Base-by-base conservation (phyloP, 2,329 filamentous ascomycete genomes). In the Sporothrix curviconia region DNA sequence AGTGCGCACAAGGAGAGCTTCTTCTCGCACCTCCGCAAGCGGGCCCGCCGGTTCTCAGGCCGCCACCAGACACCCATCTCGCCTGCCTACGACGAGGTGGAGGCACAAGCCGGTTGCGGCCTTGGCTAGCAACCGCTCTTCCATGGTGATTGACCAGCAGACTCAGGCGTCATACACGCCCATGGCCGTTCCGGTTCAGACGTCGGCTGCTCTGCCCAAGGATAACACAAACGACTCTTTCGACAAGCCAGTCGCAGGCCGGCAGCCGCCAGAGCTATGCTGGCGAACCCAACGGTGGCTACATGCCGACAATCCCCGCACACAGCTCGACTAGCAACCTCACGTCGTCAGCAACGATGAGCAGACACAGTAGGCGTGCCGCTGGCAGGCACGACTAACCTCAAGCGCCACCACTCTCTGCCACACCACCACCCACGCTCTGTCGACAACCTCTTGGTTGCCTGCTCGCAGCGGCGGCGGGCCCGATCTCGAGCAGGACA, bases 21-120 rank as follows among this genome's bases (percentile, higher is more conserved):
- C 77, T 99, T 99, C 74, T 97, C 94, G 0, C 94, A 99, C 69
- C 80, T 99, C 7, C 84, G 94, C 57, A 99, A 99, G 73, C 86
- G 92, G 53, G 94, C 95, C 28, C 84, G 94, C 64, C 83, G 94
- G 64, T 86, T 99, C 60, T 99, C 94, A 25, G 94, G 94, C 47
- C 86, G 92, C 58, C 91, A 96, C 68, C 89, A 92, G 69, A 86
- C 85, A 14, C 86, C 90, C 7, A 83, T 87, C 59, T 89, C 90
- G 17, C 87, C 90, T 8, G 83, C 81, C 43, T 85, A 86, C 56
- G 92, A 96, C 64, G 92, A 97, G 67, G 77, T 95, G 55, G 94
- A 97, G 71, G 87, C 91, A n/a, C 92, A 92, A 67, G 90, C 89
- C 54, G 92, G 92, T 44, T 96, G 91, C 70, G 88, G 86, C 92